Percentiles rank a stretch among this genome's conserved stretches.
These are phyloP conservation scores for Myriosclerotinia scirpicola DNA, from an alignment of 2,329 filamentous ascomycete genomes.

Conservation along the genomic window DNA sequence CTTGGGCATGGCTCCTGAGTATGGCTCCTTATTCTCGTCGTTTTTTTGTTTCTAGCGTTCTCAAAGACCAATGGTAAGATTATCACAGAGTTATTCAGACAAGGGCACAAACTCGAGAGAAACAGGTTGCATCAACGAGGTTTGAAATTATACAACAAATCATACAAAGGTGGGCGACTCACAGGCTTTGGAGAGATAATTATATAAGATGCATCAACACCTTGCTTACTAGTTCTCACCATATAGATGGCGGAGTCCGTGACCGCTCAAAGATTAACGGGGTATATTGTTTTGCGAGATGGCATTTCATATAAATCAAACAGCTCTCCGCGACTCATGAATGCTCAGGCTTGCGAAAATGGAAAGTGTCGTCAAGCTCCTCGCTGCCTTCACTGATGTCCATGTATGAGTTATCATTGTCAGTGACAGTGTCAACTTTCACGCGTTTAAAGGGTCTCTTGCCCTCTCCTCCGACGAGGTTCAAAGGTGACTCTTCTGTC, in stretches of 20 bases:
- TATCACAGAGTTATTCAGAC: not conserved
- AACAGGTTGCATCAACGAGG: not conserved
- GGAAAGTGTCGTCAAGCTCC: conserved; percentile 52
- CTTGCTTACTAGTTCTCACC: conserved; percentile 1
- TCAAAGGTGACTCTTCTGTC: conserved; percentile 37
- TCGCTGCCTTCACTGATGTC: conserved; percentile 46
- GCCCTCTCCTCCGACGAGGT: conserved; percentile 33
- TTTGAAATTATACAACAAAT: not conserved
- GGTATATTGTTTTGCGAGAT: not conserved
- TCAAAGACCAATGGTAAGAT: conserved; percentile 1
- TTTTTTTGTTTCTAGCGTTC: not conserved
- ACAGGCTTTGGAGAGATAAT: conserved; percentile 4
- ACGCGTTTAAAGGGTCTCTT: conserved; percentile 28
- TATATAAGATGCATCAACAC: not conserved
- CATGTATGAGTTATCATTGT: conserved; percentile 46
- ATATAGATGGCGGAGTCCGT: not conserved
- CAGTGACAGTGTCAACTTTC: conserved; percentile 42
- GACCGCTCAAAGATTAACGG: not conserved
- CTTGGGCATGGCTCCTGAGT: too few species aligned
- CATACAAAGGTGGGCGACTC: not conserved
- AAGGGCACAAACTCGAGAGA: not conserved
- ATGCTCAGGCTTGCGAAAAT: conserved; percentile 42
- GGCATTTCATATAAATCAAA: conserved; percentile 1
- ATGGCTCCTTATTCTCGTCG: not conserved
- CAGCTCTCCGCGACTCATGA: conserved; percentile 12